A percentile compares a stretch with the other conserved stretches of the same genome.
These are phyloP conservation scores for Centaurea solstitialis DNA, from an alignment of 129 eudicot genomes.

Conservation along the genomic window DNA sequence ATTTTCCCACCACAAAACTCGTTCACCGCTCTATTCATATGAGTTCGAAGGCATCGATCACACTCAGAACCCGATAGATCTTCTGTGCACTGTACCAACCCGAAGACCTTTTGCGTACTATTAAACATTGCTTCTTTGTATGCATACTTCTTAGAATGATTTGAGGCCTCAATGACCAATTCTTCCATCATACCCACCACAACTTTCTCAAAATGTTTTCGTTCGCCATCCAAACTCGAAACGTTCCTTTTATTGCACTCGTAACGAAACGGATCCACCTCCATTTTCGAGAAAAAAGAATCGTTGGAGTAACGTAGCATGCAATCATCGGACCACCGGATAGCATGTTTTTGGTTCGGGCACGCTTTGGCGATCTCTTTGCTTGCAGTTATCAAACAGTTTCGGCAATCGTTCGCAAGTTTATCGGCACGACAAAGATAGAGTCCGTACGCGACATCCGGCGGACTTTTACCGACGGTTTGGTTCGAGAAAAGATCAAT, in stretches of 20 bases:
- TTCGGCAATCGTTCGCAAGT: neutral
- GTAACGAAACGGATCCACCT: neutral
- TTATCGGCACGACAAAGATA: conserved; percentile 12
- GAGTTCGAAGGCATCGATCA: conserved; percentile 2
- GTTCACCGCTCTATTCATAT: neutral
- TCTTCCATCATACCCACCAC: conserved; percentile 14
- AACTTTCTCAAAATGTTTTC: neutral
- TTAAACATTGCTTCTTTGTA: neutral
- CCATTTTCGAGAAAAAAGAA: neutral
- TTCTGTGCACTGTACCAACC: conserved; percentile 14
- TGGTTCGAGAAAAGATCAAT: neutral
- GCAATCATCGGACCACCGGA: conserved; percentile 13
- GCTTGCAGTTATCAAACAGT: conserved; percentile 9
- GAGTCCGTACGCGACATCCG: neutral
- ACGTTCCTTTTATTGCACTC: conserved; percentile 1
- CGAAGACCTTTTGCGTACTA: neutral
- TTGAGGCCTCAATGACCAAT: neutral
- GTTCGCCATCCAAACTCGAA: neutral
- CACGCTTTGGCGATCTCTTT: conserved; percentile 1
- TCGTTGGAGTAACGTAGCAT: conserved; percentile 1
- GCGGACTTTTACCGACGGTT: conserved; percentile 3
- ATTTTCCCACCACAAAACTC: conserved; percentile 13
- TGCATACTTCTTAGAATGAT: neutral
- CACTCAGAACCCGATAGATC: conserved; percentile 10
- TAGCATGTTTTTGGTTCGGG: conserved; percentile 3